phyloP scores from a whole-genome alignment of 345 rosid genomes.

The Hibiscus tridactylites region DNA sequence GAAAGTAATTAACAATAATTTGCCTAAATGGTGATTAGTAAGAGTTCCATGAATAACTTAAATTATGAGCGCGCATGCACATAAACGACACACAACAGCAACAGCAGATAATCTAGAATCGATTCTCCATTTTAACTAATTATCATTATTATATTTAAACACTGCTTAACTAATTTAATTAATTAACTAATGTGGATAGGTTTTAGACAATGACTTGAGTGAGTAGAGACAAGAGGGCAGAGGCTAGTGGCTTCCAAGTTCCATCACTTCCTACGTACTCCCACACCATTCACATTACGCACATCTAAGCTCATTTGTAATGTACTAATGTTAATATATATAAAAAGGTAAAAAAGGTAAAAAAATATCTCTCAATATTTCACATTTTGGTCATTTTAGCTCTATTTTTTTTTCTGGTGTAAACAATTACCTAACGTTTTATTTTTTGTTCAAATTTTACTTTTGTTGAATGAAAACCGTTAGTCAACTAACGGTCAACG shows the following conservation, averaged over 20 bases:
- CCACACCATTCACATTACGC: neutral
- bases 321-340: neutral
- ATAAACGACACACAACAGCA: neutral
- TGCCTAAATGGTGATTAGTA: neutral
- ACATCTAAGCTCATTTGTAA: neutral
- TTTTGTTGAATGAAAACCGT: too few species aligned
- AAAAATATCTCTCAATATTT: too few species aligned
- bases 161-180: neutral
- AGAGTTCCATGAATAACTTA: neutral
- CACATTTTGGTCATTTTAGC: too few species aligned
- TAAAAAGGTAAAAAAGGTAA: too few species aligned
- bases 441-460: too few species aligned
- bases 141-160: neutral
- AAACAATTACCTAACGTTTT: too few species aligned
- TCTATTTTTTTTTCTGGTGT: too few species aligned
- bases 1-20: neutral
- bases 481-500: too few species aligned
- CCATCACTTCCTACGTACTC: neutral
- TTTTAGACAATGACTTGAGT: constrained; percentile 1
- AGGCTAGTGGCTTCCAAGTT: neutral
- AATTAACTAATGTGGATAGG: neutral
- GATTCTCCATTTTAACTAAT: neutral
- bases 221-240: neutral
- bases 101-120: neutral
- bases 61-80: neutral